Percentiles rank a stretch among this genome's conserved stretches.
phyloP scores from a whole-genome alignment of 108 stramenopile species.

The Cyclotella distinguenda region DNA sequence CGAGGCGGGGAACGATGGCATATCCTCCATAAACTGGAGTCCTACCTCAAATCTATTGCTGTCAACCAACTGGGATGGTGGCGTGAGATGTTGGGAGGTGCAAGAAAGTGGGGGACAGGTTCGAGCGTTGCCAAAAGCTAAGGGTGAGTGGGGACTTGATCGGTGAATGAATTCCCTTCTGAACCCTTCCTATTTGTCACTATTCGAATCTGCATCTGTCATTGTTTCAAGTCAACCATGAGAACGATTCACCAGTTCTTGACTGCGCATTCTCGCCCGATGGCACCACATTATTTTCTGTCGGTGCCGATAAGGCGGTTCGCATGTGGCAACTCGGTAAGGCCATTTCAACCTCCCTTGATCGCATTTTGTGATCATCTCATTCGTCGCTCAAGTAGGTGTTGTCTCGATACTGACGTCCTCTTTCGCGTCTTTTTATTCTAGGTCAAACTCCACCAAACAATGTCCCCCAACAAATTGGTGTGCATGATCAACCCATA shows the following conservation, averaged over 20 bases:
- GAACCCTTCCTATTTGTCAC: too few relatives aligned
- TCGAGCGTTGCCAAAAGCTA: slow-evolving; percentile 71
- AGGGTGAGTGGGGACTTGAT: too few relatives aligned
- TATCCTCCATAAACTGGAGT: slow-evolving; percentile 70
- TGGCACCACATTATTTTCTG: slow-evolving; percentile 78
- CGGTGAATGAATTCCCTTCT: too few relatives aligned
- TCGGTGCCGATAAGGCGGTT: slow-evolving; percentile 80
- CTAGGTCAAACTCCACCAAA: slow-evolving; percentile 67
- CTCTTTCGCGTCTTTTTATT: too few relatives aligned
- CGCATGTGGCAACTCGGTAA: slow-evolving; percentile 72
- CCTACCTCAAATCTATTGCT: slow-evolving; percentile 75
- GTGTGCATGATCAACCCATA: slow-evolving; percentile 85
- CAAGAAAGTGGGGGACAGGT: slow-evolving; percentile 75
- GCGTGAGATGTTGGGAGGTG: slow-evolving; percentile 86
- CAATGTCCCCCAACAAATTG: slow-evolving; percentile 76
- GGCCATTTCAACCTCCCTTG: neutral
- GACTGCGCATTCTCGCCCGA: slow-evolving; percentile 73
- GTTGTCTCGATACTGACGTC: too few relatives aligned
- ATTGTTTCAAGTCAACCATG: slow-evolving; percentile 62
- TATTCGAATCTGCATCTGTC: too few relatives aligned
- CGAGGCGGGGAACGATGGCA: slow-evolving; percentile 74
- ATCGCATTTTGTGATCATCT: neutral
- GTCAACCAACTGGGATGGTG: slow-evolving; percentile 82
- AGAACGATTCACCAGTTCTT: slow-evolving; percentile 63
- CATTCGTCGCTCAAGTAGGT: neutral